phyloP scores from a whole-genome alignment of 2,329 filamentous ascomycete genomes.

The Fragosphaeria purpurea region DNA sequence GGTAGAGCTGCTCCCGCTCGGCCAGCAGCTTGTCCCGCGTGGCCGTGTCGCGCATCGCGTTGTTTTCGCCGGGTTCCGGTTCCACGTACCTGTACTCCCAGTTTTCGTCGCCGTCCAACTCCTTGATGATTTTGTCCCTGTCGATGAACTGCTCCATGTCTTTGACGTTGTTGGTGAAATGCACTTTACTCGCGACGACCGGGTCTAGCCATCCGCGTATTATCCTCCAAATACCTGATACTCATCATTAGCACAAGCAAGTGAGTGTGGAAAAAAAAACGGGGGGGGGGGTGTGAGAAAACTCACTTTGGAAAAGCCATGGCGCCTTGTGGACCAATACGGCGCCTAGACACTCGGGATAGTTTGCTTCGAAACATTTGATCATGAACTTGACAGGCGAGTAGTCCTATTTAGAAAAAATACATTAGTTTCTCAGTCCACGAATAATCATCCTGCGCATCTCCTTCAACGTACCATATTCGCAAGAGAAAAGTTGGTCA shows the following conservation, averaged over 20 bases:
- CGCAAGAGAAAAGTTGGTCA: constrained; percentile 84
- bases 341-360: constrained; percentile 81
- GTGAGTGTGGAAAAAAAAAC: too few relatives aligned
- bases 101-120: constrained; percentile 76
- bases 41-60: constrained; percentile 54
- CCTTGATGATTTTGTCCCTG: constrained; percentile 60
- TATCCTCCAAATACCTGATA: constrained; percentile 80
- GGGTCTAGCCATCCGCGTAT: constrained; percentile 95
- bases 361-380: constrained; percentile 98
- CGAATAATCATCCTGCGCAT: too few relatives aligned
- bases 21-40: constrained; percentile 54
- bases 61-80: constrained; percentile 66
- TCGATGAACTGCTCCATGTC: constrained; percentile 73
- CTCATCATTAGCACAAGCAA: too few relatives aligned
- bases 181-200: constrained; percentile 85
- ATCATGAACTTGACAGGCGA: constrained; percentile 98
- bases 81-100: constrained; percentile 80
- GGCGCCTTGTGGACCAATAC: constrained; percentile 93
- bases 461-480: constrained; percentile 64
- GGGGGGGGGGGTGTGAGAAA: too few relatives aligned
- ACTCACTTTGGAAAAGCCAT: constrained; percentile 85
- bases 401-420: constrained; percentile 57
- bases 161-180: constrained; percentile 75
- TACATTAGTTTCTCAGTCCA: background rate
- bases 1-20: constrained; percentile 55